A percentile compares a stretch with the other conserved stretches of the same genome.
Conservation (phyloP, 129 eudicot species). For the Arctium lappa region DNA sequence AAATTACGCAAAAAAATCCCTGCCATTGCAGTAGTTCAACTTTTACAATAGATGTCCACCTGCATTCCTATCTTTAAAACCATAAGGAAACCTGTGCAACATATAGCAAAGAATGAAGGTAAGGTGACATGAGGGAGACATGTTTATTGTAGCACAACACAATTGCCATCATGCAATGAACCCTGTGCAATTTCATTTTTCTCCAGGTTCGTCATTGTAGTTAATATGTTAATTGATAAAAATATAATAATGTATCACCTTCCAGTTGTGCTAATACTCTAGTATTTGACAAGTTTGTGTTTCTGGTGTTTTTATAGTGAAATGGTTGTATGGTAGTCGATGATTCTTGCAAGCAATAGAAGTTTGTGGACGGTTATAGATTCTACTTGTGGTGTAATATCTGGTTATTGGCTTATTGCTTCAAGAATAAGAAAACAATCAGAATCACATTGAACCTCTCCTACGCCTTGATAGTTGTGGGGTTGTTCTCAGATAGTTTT, state of each 20-base stretch:
- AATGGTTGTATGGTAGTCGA: conserved; percentile 6
- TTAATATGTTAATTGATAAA: conserved; percentile 6
- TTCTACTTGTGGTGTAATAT: too few species aligned
- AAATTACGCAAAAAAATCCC: conserved; percentile 94
- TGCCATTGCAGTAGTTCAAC: conserved; percentile 90
- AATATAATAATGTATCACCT: not conserved
- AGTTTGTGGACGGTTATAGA: not conserved
- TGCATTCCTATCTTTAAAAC: conserved; percentile 6
- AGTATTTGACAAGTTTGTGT: not conserved
- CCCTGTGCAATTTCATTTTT: conserved; percentile 21
- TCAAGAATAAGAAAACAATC: too few species aligned
- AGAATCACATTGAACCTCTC: too few species aligned
- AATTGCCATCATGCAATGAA: too few species aligned
- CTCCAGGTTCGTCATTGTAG: conserved; percentile 10
- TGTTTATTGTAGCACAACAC: too few species aligned
- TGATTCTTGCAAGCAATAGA: not conserved
- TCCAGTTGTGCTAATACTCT: not conserved
- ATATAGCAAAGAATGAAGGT: conserved; percentile 14
- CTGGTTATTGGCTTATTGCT: too few species aligned
- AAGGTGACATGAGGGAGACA: conserved; percentile 2
- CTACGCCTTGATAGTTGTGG: too few species aligned
- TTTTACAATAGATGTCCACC: conserved; percentile 41
- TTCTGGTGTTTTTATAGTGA: not conserved
- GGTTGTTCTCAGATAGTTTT: too few species aligned
- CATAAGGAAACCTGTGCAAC: conserved; percentile 11